Conservation (phyloP, 257 asterid species). For the Solanum phureja region DNA sequence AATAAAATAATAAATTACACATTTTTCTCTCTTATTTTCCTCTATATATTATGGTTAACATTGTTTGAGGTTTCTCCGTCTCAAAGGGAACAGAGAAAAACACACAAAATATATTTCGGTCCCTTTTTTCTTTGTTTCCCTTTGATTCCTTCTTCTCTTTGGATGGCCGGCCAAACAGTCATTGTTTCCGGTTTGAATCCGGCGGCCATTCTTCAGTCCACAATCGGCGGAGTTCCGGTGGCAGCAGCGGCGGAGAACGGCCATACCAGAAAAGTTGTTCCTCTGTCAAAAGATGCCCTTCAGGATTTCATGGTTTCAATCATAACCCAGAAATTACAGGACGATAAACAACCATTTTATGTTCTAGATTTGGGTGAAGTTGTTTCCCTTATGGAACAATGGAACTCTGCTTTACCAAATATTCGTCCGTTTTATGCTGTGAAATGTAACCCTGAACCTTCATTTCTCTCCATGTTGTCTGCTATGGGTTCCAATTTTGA, state of each 20-base stretch:
- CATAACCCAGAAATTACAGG: not conserved
- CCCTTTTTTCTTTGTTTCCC: not conserved
- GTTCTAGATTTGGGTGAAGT: constrained; percentile 7
- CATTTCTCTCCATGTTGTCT: not conserved
- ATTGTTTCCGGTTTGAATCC: constrained; percentile 4
- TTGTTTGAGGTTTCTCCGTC: not conserved
- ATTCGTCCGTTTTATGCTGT: constrained; percentile 12
- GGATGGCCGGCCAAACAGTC: constrained; percentile 5
- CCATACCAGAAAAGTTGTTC: not conserved
- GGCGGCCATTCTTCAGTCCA: constrained; percentile 4
- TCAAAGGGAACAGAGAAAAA: not conserved
- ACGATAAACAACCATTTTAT: not conserved
- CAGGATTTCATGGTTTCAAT: constrained; percentile 5
- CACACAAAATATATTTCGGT: not conserved
- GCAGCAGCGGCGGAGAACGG: not conserved
- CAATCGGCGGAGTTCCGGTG: not conserved
- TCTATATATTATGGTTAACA: not conserved
- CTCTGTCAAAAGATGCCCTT: not conserved
- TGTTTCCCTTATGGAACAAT: constrained; percentile 3
- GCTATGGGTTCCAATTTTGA: constrained; percentile 6
- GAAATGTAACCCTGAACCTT: constrained; percentile 8
- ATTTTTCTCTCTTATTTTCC: not conserved
- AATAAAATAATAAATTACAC: not conserved
- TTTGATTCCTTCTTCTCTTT: not conserved
- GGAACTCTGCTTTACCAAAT: constrained; percentile 2